A percentile compares a stretch with the other conserved stretches of the same genome.
These are phyloP conservation scores for Pyrenochaeta sp. DNA, from an alignment of 2,329 filamentous ascomycete genomes.

Conservation along the genomic window DNA sequence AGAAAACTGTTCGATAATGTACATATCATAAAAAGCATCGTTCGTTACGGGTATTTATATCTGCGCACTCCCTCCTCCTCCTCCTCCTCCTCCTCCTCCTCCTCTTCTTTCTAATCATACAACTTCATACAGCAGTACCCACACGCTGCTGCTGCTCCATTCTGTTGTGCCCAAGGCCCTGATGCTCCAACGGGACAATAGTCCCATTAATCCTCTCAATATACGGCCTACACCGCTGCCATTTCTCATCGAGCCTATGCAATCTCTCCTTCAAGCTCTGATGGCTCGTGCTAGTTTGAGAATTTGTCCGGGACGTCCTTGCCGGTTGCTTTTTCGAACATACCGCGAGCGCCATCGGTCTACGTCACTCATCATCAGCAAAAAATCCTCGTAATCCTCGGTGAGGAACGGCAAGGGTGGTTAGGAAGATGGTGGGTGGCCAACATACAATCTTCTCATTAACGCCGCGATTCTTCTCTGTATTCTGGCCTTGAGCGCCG, in stretches of 20 bases:
- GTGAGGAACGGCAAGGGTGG: background rate
- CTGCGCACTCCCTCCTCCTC: background rate
- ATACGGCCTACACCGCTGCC: constrained; percentile 19
- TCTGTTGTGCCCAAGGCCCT: background rate
- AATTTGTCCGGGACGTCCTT: constrained; percentile 59
- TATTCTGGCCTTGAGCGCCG: constrained; percentile 32
- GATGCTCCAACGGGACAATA: constrained; percentile 5
- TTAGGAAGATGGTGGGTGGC: background rate
- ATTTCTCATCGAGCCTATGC: constrained; percentile 16
- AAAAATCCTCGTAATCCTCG: background rate
- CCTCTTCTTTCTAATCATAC: background rate
- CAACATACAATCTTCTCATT: constrained; percentile 50
- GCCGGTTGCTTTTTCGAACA: constrained; percentile 62
- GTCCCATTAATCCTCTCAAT: constrained; percentile 23
- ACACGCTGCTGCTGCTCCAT: background rate
- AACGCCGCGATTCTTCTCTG: constrained; percentile 51
- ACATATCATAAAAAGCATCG: too few relatives aligned
- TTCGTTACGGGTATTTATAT: too few relatives aligned
- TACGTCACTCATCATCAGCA: constrained; percentile 5
- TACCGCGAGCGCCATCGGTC: constrained; percentile 58
- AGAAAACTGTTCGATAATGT: too few relatives aligned
- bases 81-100: background rate
- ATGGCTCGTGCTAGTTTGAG: constrained; percentile 51
- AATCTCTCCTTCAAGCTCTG: constrained; percentile 4
- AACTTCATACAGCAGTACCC: background rate